Percentiles rank a stretch among this genome's conserved stretches.
phyloP scores from a whole-genome alignment of 2,329 filamentous ascomycete species.

The Diaporthe nobilis region DNA sequence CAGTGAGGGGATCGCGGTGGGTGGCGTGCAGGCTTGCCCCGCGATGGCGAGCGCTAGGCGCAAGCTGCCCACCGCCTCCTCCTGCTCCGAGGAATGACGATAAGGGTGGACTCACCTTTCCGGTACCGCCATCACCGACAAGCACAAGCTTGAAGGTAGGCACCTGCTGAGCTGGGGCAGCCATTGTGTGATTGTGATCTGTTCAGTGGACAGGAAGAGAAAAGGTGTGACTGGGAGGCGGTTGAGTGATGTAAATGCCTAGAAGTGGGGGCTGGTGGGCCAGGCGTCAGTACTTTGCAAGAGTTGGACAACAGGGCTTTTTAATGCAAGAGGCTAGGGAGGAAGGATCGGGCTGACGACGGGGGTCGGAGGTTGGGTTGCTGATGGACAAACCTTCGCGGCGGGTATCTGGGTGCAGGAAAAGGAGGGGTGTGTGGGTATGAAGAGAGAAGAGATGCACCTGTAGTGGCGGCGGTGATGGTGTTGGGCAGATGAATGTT shows the following conservation, averaged over 20 bases:
- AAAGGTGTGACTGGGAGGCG: constrained; percentile 38
- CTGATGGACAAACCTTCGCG: constrained; percentile 40
- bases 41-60: constrained; percentile 39
- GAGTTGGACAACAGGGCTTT: constrained; percentile 38
- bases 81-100: constrained; percentile 33
- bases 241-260: constrained; percentile 42
- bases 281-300: constrained; percentile 41
- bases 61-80: constrained; percentile 41
- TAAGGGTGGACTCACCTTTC: constrained; percentile 81
- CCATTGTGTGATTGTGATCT: constrained; percentile 73
- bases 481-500: constrained; percentile 46
- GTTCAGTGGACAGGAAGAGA: constrained; percentile 34
- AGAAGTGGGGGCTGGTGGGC: constrained; percentile 42
- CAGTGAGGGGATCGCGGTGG: constrained; percentile 42
- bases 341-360: constrained; percentile 26
- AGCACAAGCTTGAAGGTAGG: constrained; percentile 99
- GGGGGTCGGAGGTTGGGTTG: constrained; percentile 6
- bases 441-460: constrained; percentile 40
- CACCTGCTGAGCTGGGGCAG: constrained; percentile 61
- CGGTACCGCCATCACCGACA: constrained; percentile 98
- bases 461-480: constrained; percentile 32
- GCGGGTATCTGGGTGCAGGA: constrained; percentile 41
- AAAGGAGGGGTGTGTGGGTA: constrained; percentile 39
- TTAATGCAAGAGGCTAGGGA: constrained; percentile 19
- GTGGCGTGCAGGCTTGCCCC: constrained; percentile 36